phyloP scores from a whole-genome alignment of 768 basidiomycete species.

The Auriscalpium microsporum region DNA sequence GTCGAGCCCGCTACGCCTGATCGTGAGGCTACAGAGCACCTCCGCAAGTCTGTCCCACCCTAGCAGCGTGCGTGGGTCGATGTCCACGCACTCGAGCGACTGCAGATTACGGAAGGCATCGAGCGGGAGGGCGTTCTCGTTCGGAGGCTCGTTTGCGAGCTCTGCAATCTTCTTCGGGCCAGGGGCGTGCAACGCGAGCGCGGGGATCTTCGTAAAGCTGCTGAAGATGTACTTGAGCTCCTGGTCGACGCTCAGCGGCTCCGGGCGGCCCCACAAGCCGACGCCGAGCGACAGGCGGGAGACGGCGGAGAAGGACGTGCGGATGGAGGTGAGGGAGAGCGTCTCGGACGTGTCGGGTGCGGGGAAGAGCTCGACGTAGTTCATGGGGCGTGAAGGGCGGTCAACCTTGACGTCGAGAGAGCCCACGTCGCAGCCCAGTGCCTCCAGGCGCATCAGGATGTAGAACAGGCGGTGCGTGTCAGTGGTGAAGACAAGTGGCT shows the following conservation, averaged over 20 bases:
- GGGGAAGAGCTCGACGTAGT: constrained; percentile 54
- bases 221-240: constrained; percentile 86
- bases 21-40: constrained; percentile 61
- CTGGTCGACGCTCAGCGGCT: constrained; percentile 51
- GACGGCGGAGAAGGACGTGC: constrained; percentile 68
- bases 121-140: constrained; percentile 70
- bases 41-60: constrained; percentile 79
- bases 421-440: constrained; percentile 66
- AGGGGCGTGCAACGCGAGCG: constrained; percentile 59
- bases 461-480: constrained; percentile 86
- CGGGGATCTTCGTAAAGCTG: constrained; percentile 84
- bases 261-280: constrained; percentile 62
- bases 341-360: constrained; percentile 61
- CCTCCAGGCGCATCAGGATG: constrained; percentile 79
- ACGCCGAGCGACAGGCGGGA: constrained; percentile 66
- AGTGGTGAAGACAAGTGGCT: constrained; percentile 58
- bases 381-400: constrained; percentile 68
- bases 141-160: constrained; percentile 58
- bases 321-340: constrained; percentile 63
- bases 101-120: constrained; percentile 81
- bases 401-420: constrained; percentile 72
- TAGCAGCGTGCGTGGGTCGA: constrained; percentile 73
- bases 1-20: constrained; percentile 74
- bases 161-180: constrained; percentile 60
- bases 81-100: constrained; percentile 62